Percentiles rank a stretch among this genome's conserved stretches.
Conservation (phyloP, 805 yeast genomes). For the Komagataella kurtzmanii region DNA sequence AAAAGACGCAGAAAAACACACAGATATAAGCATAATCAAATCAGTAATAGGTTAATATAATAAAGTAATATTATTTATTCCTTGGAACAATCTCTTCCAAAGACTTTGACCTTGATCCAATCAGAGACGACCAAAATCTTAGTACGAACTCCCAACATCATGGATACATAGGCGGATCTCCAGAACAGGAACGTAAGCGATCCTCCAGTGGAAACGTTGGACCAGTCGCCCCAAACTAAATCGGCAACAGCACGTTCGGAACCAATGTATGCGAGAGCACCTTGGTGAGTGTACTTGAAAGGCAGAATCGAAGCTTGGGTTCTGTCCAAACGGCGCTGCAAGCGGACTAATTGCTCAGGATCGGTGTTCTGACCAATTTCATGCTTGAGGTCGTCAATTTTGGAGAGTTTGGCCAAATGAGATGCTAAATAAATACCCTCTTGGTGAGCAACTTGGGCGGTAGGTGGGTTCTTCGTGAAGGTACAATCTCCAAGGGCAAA, state of each 20-base stretch:
- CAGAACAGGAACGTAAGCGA: conserved; percentile 82
- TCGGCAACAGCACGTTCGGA: conserved; percentile 91
- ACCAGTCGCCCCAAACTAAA: conserved; percentile 66
- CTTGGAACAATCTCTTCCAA: conserved; percentile 90
- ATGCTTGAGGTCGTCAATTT: conserved; percentile 43
- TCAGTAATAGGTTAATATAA: background rate
- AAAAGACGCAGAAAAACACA: background rate
- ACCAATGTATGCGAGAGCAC: conserved; percentile 91
- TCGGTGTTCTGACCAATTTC: conserved; percentile 25
- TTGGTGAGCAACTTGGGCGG: conserved; percentile 96
- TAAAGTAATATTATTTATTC: conserved; percentile 25
- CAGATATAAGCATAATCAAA: background rate
- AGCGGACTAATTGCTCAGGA: conserved; percentile 27
- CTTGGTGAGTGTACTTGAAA: conserved; percentile 78
- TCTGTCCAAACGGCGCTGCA: conserved; percentile 29
- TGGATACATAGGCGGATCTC: conserved; percentile 87
- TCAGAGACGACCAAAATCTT: conserved; percentile 77
- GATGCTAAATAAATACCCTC: conserved; percentile 75
- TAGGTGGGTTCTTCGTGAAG: conserved; percentile 81
- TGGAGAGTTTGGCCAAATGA: conserved; percentile 51
- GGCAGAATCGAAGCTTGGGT: conserved; percentile 32
- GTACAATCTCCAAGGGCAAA: conserved; percentile 95
- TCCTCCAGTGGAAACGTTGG: conserved; percentile 74
- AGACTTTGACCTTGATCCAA: conserved; percentile 77
- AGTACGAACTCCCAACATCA: conserved; percentile 85